These are phyloP conservation scores for Platanthera guangdongensis DNA, from an alignment of 106 monocot species.

Conservation along the genomic window DNA sequence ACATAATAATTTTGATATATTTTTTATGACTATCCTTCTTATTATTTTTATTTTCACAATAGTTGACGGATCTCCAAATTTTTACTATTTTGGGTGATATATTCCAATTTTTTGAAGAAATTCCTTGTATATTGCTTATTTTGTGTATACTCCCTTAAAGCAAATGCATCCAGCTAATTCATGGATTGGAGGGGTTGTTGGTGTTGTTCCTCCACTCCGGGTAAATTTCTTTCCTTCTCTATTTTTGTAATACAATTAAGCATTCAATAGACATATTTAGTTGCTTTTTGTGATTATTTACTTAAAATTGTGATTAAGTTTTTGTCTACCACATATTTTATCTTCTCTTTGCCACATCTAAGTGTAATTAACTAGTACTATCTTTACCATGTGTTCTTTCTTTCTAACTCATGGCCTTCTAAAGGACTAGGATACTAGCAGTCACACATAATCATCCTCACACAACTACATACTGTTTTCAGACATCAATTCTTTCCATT, in stretches of 20 bases:
- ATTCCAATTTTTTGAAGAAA: too few species aligned
- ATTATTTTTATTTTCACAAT: too few species aligned
- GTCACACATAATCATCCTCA: neutral
- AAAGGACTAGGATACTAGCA: neutral
- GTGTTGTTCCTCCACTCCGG: slow-evolving; percentile 98
- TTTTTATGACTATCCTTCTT: too few species aligned
- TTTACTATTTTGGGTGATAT: too few species aligned
- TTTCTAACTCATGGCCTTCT: neutral
- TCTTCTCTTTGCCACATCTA: too few species aligned
- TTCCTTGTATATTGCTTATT: slow-evolving; percentile 1
- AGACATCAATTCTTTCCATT: neutral
- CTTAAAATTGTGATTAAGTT: neutral
- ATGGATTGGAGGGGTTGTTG: slow-evolving; percentile 98
- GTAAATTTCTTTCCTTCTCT: slow-evolving; percentile 25
- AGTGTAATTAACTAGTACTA: neutral
- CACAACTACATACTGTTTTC: neutral
- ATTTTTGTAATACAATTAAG: neutral
- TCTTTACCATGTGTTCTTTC: neutral
- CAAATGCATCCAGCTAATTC: slow-evolving; percentile 94
- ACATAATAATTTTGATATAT: too few species aligned
- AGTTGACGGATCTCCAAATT: too few species aligned
- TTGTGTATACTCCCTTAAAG: slow-evolving; percentile 92
- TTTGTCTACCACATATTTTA: too few species aligned
- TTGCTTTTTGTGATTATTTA: neutral
- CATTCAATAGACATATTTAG: neutral